Base-by-base conservation (phyloP, 768 basidiomycete genomes). In the Agrocybe chaxingu region DNA sequence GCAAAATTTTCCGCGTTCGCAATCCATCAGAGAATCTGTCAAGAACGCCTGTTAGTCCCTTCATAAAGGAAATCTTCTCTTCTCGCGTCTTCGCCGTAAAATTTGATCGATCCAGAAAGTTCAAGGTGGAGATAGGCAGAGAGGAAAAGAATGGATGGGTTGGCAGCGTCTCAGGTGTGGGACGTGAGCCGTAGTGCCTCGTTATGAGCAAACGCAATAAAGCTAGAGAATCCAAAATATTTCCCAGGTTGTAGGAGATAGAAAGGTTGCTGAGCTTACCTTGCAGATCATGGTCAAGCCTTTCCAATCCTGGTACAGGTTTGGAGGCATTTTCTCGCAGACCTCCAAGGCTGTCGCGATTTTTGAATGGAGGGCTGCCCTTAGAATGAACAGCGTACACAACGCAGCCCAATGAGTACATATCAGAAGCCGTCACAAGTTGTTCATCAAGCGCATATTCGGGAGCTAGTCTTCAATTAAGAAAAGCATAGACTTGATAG, bases 61-160 rank as follows among this genome's bases (percentile, higher is more conserved):
- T 92, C 83, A 98, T 89, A 66, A 98, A 98, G 0, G 90, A 89
- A 24, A 97, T 87, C 65, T 98, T 98, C 63, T 98, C 97, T 70
- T 98, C 96, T 49, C 87, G 73, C 2, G 93, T 86, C 68, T 98
- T 97, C 0, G 92, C 83, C 0, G 94, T 91, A 64, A 98, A 99
- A 51, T 87, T 96, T 3, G 95, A 91, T 10, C 96, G 85, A 61
- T 98, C 96, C 47, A 99, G 73, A 70, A 98, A 99, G 62, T 93
- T 94, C 31, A 99, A 78, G 0, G 96, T 98, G 2, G 92, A 95
- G 18, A 98, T 94, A 6, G 96, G 92, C 8, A 98, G 75, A 3
- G 93, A 96, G 1, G 92, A 95, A 72, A 99, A 98, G 75, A 95
- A 98, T 0, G 93, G 65, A 61, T 93, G 86, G 0, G 87, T 80